Evolutionary conservation across 768 basidiomycete genomes (phyloP).

Genomic region (Strobilomyces dryophilus): DNA sequence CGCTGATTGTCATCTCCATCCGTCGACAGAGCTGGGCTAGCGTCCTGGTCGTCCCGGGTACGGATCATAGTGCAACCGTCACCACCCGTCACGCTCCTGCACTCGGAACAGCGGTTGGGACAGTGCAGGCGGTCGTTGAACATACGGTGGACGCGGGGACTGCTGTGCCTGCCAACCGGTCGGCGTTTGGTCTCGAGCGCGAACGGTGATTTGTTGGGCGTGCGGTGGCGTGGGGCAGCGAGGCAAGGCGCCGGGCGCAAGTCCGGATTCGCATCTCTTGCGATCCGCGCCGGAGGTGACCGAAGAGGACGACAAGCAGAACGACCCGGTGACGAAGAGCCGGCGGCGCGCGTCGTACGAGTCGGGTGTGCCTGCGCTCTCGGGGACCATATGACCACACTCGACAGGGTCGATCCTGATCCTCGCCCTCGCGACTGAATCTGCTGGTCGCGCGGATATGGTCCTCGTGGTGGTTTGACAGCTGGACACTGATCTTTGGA

Average conservation of each 20-base stretch:
- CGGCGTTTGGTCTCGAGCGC: conserved; percentile 69
- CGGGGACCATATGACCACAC: conserved; percentile 22
- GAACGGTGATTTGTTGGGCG: conserved; percentile 57
- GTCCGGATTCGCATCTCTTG: conserved; percentile 17
- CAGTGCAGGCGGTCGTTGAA: conserved; percentile 79
- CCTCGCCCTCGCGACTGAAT: conserved; percentile 27
- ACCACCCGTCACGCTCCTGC: conserved; percentile 42
- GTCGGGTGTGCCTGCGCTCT: conserved; percentile 18
- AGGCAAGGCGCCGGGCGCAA: conserved; percentile 40
- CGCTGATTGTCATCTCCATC: conserved; percentile 52
- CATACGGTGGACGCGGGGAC: conserved; percentile 33
- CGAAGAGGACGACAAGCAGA: conserved; percentile 27
- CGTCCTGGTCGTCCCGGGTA: conserved; percentile 24
- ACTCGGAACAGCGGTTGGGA: conserved; percentile 77
- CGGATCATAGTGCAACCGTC: conserved; percentile 30
- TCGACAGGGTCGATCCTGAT: conserved; percentile 32
- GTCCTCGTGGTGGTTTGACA: conserved; percentile 60
- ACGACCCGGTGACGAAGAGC: conserved; percentile 15
- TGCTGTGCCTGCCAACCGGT: conserved; percentile 41
- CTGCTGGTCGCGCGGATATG: conserved; percentile 33
- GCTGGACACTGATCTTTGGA: conserved; percentile 54
- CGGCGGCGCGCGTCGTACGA: conserved; percentile 17
- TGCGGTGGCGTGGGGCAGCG: conserved; percentile 65
- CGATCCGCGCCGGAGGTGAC: conserved; percentile 31
- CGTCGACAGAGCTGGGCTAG: conserved; percentile 41